Evolutionary conservation across 2,329 filamentous ascomycete species (phyloP).

Genomic region (Orbilia oligospora): DNA sequence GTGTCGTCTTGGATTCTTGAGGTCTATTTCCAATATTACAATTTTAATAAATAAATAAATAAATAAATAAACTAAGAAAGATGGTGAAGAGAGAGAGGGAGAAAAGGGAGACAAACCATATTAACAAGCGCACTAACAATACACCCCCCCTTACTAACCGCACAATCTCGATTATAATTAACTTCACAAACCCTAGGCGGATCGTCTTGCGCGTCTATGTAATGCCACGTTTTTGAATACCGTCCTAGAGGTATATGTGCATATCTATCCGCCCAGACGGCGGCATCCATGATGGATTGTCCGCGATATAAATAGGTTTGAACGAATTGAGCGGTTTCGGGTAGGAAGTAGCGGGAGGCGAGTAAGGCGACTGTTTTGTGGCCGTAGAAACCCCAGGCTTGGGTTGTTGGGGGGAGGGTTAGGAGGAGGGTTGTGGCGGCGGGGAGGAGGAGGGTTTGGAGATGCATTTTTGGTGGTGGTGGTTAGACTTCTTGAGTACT

Average conservation of each 20-base stretch:
- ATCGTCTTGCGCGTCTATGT: slow-evolving; percentile 77
- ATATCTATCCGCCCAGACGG: slow-evolving; percentile 78
- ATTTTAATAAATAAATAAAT: slow-evolving; percentile 60
- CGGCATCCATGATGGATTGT: slow-evolving; percentile 75
- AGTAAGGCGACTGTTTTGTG: slow-evolving; percentile 78
- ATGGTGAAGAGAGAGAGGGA: too few species aligned
- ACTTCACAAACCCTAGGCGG: slow-evolving; percentile 74
- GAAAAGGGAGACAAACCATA: slow-evolving; percentile 58
- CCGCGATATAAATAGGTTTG: slow-evolving; percentile 73
- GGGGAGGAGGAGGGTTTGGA: slow-evolving; percentile 3
- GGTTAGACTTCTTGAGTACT: too few species aligned
- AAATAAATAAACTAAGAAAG: slow-evolving; percentile 63
- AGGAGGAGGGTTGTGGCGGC: neutral
- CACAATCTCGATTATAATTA: slow-evolving; percentile 74
- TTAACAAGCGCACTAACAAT: slow-evolving; percentile 71
- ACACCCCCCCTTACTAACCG: slow-evolving; percentile 71
- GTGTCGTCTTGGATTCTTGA: slow-evolving; percentile 70
- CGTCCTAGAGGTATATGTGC: slow-evolving; percentile 76
- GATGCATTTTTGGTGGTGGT: slow-evolving; percentile 15
- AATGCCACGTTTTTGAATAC: slow-evolving; percentile 77
- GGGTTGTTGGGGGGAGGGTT: neutral
- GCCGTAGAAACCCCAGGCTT: slow-evolving; percentile 69
- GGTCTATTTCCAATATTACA: slow-evolving; percentile 66
- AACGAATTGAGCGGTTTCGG: slow-evolving; percentile 73
- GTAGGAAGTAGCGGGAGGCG: slow-evolving; percentile 74